Percentiles rank a stretch among this genome's conserved stretches.
These are phyloP conservation scores for Boletus tomentosulus DNA, from an alignment of 768 basidiomycete species.

Conservation along the genomic window DNA sequence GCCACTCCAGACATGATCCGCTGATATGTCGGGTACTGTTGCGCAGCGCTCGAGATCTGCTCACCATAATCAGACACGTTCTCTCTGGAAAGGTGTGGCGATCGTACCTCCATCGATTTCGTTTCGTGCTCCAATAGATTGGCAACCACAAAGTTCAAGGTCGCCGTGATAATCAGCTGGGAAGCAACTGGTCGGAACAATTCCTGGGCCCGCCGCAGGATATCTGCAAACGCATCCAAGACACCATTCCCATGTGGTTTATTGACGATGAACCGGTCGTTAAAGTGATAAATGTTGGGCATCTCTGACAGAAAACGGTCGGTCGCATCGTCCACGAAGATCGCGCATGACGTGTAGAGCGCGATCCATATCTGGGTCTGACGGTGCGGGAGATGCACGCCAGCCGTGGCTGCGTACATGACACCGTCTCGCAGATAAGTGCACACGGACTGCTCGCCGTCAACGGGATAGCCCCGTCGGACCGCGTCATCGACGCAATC, in stretches of 20 bases:
- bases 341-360: constrained; percentile 37
- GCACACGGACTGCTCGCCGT: constrained; percentile 17
- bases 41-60: constrained; percentile 22
- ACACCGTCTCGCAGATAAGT: constrained; percentile 33
- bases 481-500: constrained; percentile 22
- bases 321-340: constrained; percentile 36
- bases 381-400: constrained; percentile 26
- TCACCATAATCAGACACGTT: background rate
- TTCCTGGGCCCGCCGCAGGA: constrained; percentile 28
- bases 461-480: constrained; percentile 25
- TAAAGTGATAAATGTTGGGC: constrained; percentile 31
- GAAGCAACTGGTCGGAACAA: constrained; percentile 29
- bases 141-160: constrained; percentile 34
- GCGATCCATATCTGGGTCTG: constrained; percentile 29
- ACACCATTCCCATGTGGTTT: constrained; percentile 28
- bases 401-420: constrained; percentile 23
- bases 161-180: constrained; percentile 35
- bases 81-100: background rate
- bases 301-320: constrained; percentile 19
- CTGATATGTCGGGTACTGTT: constrained; percentile 25
- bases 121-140: constrained; percentile 32
- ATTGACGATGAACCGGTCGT: constrained; percentile 27
- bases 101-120: constrained; percentile 23
- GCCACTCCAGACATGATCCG: constrained; percentile 31
- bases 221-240: constrained; percentile 32